Evolutionary conservation across 1,284 basidiomycete species (phyloP).

Genomic region (Ceratobasidium sp.): DNA sequence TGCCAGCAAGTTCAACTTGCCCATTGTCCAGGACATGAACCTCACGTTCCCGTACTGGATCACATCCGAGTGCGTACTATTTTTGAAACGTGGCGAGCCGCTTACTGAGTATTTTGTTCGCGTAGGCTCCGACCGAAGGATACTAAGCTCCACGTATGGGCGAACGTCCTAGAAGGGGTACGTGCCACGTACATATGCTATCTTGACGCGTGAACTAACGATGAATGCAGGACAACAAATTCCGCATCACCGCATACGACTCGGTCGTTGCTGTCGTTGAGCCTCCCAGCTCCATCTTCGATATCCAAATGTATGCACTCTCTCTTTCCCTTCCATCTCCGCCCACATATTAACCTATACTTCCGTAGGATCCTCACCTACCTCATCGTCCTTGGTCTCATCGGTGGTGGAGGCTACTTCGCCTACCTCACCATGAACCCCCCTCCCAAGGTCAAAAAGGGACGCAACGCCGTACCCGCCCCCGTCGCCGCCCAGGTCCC

Average conservation of each 20-base stretch:
- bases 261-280: slow-evolving; percentile 86
- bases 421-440: slow-evolving; percentile 78
- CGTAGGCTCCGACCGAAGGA: slow-evolving; percentile 39
- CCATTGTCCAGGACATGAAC: slow-evolving; percentile 67
- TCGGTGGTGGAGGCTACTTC: slow-evolving; percentile 76
- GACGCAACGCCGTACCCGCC: slow-evolving; percentile 61
- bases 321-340: neutral
- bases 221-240: slow-evolving; percentile 63
- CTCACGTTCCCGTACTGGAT: slow-evolving; percentile 78
- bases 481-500: slow-evolving; percentile 41
- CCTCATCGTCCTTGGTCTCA: slow-evolving; percentile 73
- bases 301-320: slow-evolving; percentile 82
- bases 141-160: slow-evolving; percentile 74
- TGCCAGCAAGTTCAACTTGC: slow-evolving; percentile 70
- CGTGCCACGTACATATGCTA: slow-evolving; percentile 52
- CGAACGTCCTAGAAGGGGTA: slow-evolving; percentile 78
- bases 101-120: neutral
- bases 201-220: slow-evolving; percentile 42
- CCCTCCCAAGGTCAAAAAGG: slow-evolving; percentile 57
- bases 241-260: slow-evolving; percentile 81
- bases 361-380: slow-evolving; percentile 79
- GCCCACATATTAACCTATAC: slow-evolving; percentile 32
- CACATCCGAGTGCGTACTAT: slow-evolving; percentile 81
- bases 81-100: no score
- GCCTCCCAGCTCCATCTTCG: slow-evolving; percentile 82